Conservation (phyloP, 805 yeast species). For the Metschnikowia continentalis region DNA sequence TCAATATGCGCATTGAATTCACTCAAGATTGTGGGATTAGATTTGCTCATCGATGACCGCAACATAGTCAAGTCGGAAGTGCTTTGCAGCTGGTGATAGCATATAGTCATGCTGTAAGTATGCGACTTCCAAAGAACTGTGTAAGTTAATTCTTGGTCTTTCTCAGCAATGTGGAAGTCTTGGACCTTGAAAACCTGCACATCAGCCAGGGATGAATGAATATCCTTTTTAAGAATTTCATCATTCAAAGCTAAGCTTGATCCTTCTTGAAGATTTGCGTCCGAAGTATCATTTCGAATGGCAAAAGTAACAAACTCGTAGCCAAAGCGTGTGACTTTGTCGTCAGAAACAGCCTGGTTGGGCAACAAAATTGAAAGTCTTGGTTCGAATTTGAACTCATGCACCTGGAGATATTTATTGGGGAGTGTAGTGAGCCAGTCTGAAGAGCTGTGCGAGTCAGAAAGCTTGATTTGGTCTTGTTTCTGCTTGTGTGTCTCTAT, state of each 20-base stretch:
- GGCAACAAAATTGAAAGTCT: constrained; percentile 12
- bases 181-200: constrained; percentile 11
- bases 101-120: constrained; percentile 23
- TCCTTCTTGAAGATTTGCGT: neutral
- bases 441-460: neutral
- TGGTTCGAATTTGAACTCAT: neutral
- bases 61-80: constrained; percentile 1
- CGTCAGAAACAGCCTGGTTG: constrained; percentile 11
- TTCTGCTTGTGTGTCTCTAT: constrained; percentile 31
- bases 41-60: constrained; percentile 34
- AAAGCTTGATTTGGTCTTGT: neutral
- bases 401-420: constrained; percentile 25
- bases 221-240: neutral
- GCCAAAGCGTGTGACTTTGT: constrained; percentile 14
- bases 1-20: constrained; percentile 7
- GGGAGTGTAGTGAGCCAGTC: constrained; percentile 31
- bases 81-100: constrained; percentile 5
- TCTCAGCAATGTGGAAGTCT: constrained; percentile 11
- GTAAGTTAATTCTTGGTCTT: constrained; percentile 15
- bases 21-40: constrained; percentile 15
- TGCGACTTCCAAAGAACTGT: constrained; percentile 62
- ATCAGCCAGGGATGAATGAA: neutral
- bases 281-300: constrained; percentile 5
- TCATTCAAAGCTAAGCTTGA: constrained; percentile 2
- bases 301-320: constrained; percentile 25